These are phyloP conservation scores for Dipodascus albidus DNA, from an alignment of 805 yeast genomes.

Conservation along the genomic window DNA sequence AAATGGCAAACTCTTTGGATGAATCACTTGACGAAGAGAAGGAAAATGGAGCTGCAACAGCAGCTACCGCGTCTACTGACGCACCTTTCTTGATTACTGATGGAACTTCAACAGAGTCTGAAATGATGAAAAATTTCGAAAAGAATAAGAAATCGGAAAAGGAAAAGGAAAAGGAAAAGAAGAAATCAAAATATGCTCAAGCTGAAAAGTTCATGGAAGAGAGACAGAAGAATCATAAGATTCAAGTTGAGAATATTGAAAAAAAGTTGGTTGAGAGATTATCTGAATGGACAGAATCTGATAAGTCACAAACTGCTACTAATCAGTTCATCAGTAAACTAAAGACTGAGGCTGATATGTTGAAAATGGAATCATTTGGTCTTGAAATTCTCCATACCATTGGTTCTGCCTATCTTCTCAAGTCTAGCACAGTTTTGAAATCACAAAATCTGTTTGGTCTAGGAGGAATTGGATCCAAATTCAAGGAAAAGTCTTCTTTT, in stretches of 20 bases:
- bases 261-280: constrained; percentile 46
- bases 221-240: constrained; percentile 52
- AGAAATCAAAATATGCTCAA: constrained; percentile 33
- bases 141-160: constrained; percentile 20
- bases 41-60: constrained; percentile 4
- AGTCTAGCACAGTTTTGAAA: constrained; percentile 61
- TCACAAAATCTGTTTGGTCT: constrained; percentile 79
- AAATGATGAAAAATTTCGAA: constrained; percentile 9
- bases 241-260: constrained; percentile 50
- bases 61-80: neutral
- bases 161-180: constrained; percentile 22
- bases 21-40: constrained; percentile 21
- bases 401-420: constrained; percentile 65
- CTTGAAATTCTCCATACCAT: constrained; percentile 69
- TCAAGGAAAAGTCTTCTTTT: constrained; percentile 73
- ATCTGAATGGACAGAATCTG: constrained; percentile 48
- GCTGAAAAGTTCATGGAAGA: constrained; percentile 67
- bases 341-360: constrained; percentile 73
- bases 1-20: constrained; percentile 53
- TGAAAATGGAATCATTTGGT: constrained; percentile 94
- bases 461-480: constrained; percentile 68
- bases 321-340: constrained; percentile 52
- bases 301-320: constrained; percentile 48
- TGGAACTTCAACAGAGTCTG: constrained; percentile 4
- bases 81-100: constrained; percentile 5